These are phyloP conservation scores for Chlamydomonas urium DNA, from an alignment of 139 green algal species.

Conservation along the genomic window DNA sequence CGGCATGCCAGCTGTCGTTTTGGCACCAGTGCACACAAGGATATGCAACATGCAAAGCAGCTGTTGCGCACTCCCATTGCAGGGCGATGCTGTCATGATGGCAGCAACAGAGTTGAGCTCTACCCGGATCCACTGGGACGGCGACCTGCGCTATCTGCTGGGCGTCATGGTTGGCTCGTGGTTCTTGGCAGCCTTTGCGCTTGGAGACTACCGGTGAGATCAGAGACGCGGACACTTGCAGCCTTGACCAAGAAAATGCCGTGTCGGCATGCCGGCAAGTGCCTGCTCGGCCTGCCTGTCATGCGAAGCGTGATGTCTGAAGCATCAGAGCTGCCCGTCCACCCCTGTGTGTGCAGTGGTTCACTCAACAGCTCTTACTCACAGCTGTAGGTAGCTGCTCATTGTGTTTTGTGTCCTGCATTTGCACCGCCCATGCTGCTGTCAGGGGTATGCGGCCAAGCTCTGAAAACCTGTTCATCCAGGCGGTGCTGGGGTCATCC, in stretches of 20 bases:
- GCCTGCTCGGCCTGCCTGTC: neutral
- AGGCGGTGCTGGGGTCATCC: neutral
- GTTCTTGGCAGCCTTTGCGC: constrained; percentile 2
- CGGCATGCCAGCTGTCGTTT: too few relatives aligned
- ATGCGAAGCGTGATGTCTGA: neutral
- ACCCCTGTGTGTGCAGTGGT: neutral
- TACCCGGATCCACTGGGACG: constrained; percentile 5
- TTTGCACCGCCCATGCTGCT: neutral
- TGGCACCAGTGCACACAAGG: too few relatives aligned
- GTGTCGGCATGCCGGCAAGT: neutral
- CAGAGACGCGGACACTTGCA: neutral
- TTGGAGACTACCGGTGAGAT: constrained; percentile 15
- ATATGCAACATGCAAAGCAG: too few relatives aligned
- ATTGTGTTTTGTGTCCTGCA: neutral
- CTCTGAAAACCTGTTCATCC: constrained; percentile 8
- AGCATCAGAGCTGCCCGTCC: neutral
- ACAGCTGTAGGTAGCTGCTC: neutral
- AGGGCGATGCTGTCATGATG: constrained; percentile 18
- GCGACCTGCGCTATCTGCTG: neutral
- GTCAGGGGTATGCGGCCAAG: neutral
- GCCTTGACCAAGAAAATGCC: neutral
- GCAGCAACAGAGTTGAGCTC: constrained; percentile 3
- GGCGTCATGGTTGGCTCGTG: neutral
- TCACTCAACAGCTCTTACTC: neutral
- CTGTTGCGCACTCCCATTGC: neutral